Evolutionary conservation across 331 rosid genomes (phyloP), one percentile per base, ranked within the genome.

Genomic region (Phaseolus coccineus): DNA sequence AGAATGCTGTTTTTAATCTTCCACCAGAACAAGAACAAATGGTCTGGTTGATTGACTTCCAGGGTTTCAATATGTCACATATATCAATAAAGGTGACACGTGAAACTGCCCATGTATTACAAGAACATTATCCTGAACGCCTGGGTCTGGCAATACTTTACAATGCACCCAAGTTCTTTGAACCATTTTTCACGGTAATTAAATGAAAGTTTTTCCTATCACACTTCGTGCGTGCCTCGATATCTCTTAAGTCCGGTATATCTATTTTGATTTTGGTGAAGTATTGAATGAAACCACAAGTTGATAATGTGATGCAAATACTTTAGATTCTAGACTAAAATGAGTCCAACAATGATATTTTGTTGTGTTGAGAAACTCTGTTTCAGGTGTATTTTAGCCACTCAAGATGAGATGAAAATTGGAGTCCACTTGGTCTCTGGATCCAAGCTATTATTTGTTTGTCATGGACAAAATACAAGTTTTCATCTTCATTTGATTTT

Each of bases 21-120:
- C 82, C 91, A 6, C 68, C 90, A 25, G 84, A 81, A 25, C 97
- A 89, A 79, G 98, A 92, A 63, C 91, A 89, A 74, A 90, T 94
- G 97, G 96, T 94, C 63, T 94, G 98, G 97, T 87, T 94, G 81
- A 88, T 94, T 81, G 98, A 94, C 79, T 94, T 93, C 79, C 86
- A 93, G 57, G 96, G 96, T 73, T 95, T 91, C 87, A 89, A 77
- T 69, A 44, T 91, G 92, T 91, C 97, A 28, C 75, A 91, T 83
- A 82, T 95, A 71, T 91, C 99, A 50, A 80, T 95, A 79, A 95
- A 88, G 82, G 77, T 89, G 90, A 91, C 99, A 0, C 89, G 88
- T 3, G 98, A 95, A 86, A 91, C 96, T 72, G 96, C 97, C 74
- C 89, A 77, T 84, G 94, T 95, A 63, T 84, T 95, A 77, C 98